Conservation (phyloP, 148 eudicot species). For the Amaranthus hypochondriacus region DNA sequence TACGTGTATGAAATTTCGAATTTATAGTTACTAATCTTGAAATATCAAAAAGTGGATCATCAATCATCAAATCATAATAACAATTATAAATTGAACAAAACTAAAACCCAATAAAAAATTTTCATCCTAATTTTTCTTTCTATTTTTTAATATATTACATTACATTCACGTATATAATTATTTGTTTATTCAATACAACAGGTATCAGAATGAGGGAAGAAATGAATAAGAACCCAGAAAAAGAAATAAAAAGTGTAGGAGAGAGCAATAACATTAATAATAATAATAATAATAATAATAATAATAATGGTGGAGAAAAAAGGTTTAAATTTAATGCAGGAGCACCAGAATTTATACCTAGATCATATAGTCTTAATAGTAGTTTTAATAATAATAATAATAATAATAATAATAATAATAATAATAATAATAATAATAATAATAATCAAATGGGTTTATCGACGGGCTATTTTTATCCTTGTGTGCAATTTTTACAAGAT, state of each 20-base stretch:
- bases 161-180: too few relatives aligned
- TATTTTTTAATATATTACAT: too few relatives aligned
- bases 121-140: too few relatives aligned
- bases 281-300: not conserved
- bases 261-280: not conserved
- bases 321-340: slow-evolving; percentile 69
- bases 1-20: slow-evolving; percentile 29
- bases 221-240: slow-evolving; percentile 19
- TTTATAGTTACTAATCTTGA: slow-evolving; percentile 25
- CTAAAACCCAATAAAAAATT: too few relatives aligned
- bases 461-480: slow-evolving; percentile 55
- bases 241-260: slow-evolving; percentile 5
- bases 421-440: not conserved
- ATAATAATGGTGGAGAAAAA: not conserved
- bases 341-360: slow-evolving; percentile 80
- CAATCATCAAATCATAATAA: too few relatives aligned
- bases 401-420: not conserved
- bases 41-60: not conserved
- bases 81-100: too few relatives aligned
- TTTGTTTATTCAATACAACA: too few relatives aligned
- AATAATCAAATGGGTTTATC: slow-evolving; percentile 40
- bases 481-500: slow-evolving; percentile 46
- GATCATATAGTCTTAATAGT: slow-evolving; percentile 25
- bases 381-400: too few relatives aligned
- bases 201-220: not conserved